Percentiles rank a stretch among this genome's conserved stretches.
phyloP scores from a whole-genome alignment of 768 basidiomycete genomes.

The Filobasidium floriforme region DNA sequence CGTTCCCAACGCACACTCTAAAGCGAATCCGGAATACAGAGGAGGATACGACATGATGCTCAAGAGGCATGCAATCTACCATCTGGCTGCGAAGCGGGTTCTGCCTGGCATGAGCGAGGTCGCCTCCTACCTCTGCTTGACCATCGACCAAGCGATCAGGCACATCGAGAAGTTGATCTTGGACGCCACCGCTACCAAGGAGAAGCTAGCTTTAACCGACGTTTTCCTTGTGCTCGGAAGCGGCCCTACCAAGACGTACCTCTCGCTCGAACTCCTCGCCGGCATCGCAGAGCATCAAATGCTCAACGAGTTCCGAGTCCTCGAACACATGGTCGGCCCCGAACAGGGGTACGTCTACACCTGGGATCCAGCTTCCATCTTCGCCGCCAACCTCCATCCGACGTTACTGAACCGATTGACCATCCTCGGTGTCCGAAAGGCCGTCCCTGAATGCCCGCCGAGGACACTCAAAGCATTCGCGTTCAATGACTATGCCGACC shows the following conservation, averaged over 20 bases:
- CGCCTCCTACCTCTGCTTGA: not conserved
- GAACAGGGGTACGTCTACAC: conserved; percentile 28
- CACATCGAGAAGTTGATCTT: not conserved
- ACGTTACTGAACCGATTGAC: conserved; percentile 20
- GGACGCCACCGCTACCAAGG: no score
- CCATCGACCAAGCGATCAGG: not conserved
- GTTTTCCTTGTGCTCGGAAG: not conserved
- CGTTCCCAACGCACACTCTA: not conserved
- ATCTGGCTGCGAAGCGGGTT: not conserved
- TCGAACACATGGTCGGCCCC: conserved; percentile 2
- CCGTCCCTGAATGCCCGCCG: not conserved
- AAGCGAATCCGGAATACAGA: not conserved
- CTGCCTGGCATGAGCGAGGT: not conserved
- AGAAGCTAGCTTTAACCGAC: not conserved
- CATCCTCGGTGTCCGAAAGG: conserved; percentile 2
- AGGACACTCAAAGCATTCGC: not conserved
- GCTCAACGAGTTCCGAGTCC: conserved; percentile 25
- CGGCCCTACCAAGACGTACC: not conserved
- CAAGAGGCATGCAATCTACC: not conserved
- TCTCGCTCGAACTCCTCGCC: conserved; percentile 25
- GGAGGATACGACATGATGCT: not conserved
- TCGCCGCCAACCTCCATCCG: conserved; percentile 20
- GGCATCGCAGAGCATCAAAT: conserved; percentile 13
- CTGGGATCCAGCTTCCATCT: conserved; percentile 29
- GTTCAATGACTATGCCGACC: conserved; percentile 5